These are phyloP conservation scores for Puya raimondii DNA, from an alignment of 176 grass and related monocot genomes.

Conservation along the genomic window DNA sequence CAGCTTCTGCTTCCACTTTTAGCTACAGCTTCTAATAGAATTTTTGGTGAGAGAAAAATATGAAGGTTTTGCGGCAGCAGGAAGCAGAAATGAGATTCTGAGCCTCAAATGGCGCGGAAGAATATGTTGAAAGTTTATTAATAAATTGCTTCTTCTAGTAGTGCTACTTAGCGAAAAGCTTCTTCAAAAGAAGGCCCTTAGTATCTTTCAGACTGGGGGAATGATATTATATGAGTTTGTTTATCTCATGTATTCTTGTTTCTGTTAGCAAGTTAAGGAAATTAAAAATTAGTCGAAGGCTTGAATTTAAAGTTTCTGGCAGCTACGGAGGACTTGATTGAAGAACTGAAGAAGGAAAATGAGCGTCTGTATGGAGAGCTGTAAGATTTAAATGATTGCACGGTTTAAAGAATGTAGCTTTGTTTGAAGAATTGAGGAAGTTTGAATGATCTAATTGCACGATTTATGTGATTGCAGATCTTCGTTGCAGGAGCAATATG, in stretches of 20 bases:
- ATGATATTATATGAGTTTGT: no score
- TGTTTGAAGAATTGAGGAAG: constrained; percentile 2
- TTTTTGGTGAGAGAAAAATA: no score
- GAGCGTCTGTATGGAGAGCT: constrained; percentile 25
- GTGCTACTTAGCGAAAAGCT: no score
- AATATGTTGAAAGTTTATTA: no score
- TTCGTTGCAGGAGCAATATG: constrained; percentile 22
- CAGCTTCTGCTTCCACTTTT: not conserved
- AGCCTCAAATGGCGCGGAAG: no score
- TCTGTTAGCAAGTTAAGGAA: not conserved
- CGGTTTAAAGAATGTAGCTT: not conserved
- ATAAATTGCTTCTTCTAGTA: no score
- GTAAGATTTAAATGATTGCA: constrained; percentile 27
- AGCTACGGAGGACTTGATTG: constrained; percentile 24
- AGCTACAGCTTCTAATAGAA: no score
- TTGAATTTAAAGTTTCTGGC: constrained; percentile 1
- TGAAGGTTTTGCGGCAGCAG: no score
- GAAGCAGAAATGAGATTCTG: no score
- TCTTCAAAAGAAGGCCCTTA: no score
- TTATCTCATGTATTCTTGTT: not conserved
- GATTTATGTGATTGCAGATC: constrained; percentile 18
- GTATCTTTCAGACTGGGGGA: no score
- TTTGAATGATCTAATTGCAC: not conserved
- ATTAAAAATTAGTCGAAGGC: not conserved
- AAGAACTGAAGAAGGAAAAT: constrained; percentile 31